A percentile compares a stretch with the other conserved stretches of the same genome.
Conservation (phyloP, 805 yeast species). For the Grigorovia yakushimaensis region DNA sequence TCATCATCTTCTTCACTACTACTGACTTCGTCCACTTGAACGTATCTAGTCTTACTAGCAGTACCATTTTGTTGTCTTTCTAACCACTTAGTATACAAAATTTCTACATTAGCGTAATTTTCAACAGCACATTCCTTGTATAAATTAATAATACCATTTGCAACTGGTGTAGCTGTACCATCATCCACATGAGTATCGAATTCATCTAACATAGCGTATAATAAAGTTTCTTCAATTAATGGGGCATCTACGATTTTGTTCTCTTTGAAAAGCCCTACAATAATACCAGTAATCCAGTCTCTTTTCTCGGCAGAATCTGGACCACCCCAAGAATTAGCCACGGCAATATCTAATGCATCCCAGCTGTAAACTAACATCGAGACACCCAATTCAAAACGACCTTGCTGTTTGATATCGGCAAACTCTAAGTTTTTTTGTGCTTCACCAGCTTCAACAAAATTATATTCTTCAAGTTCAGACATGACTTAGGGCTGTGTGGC, state of each 20-base stretch:
- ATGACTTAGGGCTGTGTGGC: not conserved
- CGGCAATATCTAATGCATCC: slow-evolving; percentile 85
- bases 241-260: slow-evolving; percentile 62
- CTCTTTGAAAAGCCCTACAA: slow-evolving; percentile 63
- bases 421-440: slow-evolving; percentile 35
- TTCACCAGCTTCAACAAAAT: slow-evolving; percentile 44
- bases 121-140: slow-evolving; percentile 54
- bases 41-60: slow-evolving; percentile 29
- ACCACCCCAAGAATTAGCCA: slow-evolving; percentile 93
- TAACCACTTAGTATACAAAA: slow-evolving; percentile 49
- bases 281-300: slow-evolving; percentile 84
- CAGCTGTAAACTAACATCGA: slow-evolving; percentile 85
- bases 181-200: slow-evolving; percentile 85
- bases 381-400: slow-evolving; percentile 84
- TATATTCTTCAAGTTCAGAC: slow-evolving; percentile 31
- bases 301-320: slow-evolving; percentile 82
- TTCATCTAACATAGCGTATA: slow-evolving; percentile 90
- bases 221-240: slow-evolving; percentile 72
- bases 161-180: slow-evolving; percentile 72
- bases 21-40: slow-evolving; percentile 49
- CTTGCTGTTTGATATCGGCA: slow-evolving; percentile 58
- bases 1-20: slow-evolving; percentile 38
- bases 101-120: slow-evolving; percentile 48
- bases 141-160: slow-evolving; percentile 50
- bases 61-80: slow-evolving; percentile 37